Evolutionary conservation across 2,329 filamentous ascomycete species (phyloP).

Genomic region (Epichloe festucae): DNA sequence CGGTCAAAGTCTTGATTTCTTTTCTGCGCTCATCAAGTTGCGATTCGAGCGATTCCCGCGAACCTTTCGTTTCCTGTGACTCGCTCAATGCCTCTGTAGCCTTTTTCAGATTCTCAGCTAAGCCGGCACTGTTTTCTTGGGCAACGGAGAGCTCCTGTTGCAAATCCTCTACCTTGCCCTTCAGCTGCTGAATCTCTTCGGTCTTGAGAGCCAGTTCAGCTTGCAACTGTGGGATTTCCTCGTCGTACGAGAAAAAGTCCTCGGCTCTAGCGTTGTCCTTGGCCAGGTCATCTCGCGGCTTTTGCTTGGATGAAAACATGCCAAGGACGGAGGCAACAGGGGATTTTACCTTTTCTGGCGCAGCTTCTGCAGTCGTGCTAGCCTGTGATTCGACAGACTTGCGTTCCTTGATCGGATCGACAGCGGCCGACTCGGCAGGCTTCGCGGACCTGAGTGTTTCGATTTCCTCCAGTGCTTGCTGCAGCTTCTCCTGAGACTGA

Average conservation of each 20-base stretch:
- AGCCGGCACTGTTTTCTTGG: conserved; percentile 55
- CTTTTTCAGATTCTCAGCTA: conserved; percentile 54
- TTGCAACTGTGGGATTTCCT: conserved; percentile 73
- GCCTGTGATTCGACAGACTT: conserved; percentile 11
- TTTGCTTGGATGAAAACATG: conserved; percentile 36
- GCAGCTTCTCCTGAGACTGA: conserved; percentile 51
- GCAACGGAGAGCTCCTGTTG: conserved; percentile 58
- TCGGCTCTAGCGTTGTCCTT: conserved; percentile 30
- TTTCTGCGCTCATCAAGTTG: conserved; percentile 34
- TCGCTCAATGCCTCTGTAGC: conserved; percentile 50
- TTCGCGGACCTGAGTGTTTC: conserved; percentile 30
- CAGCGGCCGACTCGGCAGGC: conserved; percentile 11
- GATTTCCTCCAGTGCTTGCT: conserved; percentile 51
- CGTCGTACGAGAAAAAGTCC: conserved; percentile 87
- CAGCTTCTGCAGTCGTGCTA: conserved; percentile 4
- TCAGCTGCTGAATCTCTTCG: conserved; percentile 58
- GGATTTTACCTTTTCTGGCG: conserved; percentile 28
- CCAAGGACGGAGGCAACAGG: conserved; percentile 34
- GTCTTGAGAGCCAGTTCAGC: conserved; percentile 57
- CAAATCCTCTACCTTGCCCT: conserved; percentile 52
- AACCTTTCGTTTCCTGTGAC: conserved; percentile 25
- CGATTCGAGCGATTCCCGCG: conserved; percentile 33
- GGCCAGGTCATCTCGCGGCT: conserved; percentile 19
- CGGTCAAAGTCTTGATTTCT: conserved; percentile 37
- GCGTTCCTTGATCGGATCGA: conserved; percentile 21